Evolutionary conservation across 257 asterid species (phyloP).

Genomic region (Scutellaria barbata): DNA sequence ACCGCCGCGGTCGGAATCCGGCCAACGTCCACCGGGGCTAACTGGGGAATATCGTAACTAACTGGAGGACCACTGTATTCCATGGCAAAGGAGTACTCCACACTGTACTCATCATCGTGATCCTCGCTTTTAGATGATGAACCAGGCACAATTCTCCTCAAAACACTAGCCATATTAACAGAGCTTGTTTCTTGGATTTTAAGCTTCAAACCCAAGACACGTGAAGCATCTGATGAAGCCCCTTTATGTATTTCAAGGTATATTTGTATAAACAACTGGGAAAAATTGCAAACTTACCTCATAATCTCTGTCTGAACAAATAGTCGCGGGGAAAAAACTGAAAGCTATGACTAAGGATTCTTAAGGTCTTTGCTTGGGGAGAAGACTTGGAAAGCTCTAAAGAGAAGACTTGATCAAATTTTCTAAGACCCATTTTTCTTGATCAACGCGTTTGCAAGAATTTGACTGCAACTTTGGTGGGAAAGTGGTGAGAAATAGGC

Average conservation of each 20-base stretch:
- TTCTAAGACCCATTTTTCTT: slow-evolving; percentile 27
- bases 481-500: slow-evolving; percentile 23
- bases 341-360: slow-evolving; percentile 15
- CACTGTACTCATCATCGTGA: slow-evolving; percentile 47
- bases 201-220: too few species aligned
- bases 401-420: slow-evolving; percentile 20
- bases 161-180: slow-evolving; percentile 45
- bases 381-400: slow-evolving; percentile 19
- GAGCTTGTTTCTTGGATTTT: neutral
- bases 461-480: slow-evolving; percentile 38
- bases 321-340: neutral
- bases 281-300: neutral
- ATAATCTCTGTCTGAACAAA: neutral
- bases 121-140: slow-evolving; percentile 39
- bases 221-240: slow-evolving; percentile 22
- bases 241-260: too few species aligned
- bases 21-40: slow-evolving; percentile 71
- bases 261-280: neutral
- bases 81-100: slow-evolving; percentile 83
- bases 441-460: slow-evolving; percentile 46
- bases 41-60: slow-evolving; percentile 69
- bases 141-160: slow-evolving; percentile 46
- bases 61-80: slow-evolving; percentile 91
- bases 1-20: slow-evolving; percentile 80
- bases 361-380: slow-evolving; percentile 24